Base-by-base conservation (phyloP, 306 rosid genomes). In the Vigna nakashimae region DNA sequence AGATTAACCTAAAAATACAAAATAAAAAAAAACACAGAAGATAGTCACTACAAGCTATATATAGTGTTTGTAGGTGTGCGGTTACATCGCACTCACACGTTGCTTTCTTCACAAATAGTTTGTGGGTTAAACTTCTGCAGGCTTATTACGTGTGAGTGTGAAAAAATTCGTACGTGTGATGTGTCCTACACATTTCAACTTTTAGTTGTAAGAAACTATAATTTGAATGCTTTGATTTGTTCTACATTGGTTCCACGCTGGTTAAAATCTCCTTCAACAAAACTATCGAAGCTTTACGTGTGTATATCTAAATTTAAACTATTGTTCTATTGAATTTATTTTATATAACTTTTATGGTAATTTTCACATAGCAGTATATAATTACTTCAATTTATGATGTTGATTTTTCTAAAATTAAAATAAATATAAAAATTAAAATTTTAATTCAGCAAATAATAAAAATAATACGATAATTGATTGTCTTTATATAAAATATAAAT, bases 21-120 rank as follows among this genome's bases (percentile, higher is more conserved):
- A 34, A 36, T 0, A 36, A 5, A 1, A 36, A 1, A 6, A 1
- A 36, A 71, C 72, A 71, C 76, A 80, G 64, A 80, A 48, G 28
- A 36, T 9, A 68, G 2, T 9, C 60, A 30, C 74, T 55, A 56
- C 7, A 40, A 26, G 20, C 20, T 4, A 52, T 30, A 4, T 30
- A 30, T 42, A 42, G 67, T 38, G 59, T 1, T 74, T 67, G 65
- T 57, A 14, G 68, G 11, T 68, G 51, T 79, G 80, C 56, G 77
- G 77, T 69, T 80, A 69, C 36, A 58, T 76, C 73, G 64, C 62
- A 75, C 43, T 79, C 72, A 63, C 63, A 80, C 34, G 82, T 71
- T 50, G 38, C 68, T 84, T 71, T 84, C 76, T 57, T 84, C 84
- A 75, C 71, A 57, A 65, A 71, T 80, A 71, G 87, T 72, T 64